phyloP scores from a whole-genome alignment of 495 filamentous ascomycete genomes.

The Podospora sp. region DNA sequence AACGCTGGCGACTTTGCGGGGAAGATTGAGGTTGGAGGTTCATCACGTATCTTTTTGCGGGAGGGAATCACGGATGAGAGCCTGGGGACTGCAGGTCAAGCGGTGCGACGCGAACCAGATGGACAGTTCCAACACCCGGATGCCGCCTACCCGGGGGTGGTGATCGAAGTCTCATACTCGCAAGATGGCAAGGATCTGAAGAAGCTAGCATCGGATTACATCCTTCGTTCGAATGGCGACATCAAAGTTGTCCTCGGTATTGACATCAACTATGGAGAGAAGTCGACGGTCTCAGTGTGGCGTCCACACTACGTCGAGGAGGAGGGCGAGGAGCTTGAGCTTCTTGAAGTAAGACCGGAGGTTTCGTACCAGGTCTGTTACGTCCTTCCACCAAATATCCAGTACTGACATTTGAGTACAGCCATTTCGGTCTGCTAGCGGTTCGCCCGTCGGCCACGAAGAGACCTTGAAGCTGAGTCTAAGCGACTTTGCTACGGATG shows the following conservation, averaged over 20 bases:
- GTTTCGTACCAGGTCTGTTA: slow-evolving; percentile 15
- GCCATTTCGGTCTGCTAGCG: slow-evolving; percentile 18
- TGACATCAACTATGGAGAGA: slow-evolving; percentile 14
- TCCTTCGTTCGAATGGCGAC: slow-evolving; percentile 13
- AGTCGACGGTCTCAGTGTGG: slow-evolving; percentile 19
- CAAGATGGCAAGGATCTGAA: slow-evolving; percentile 18
- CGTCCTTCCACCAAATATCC: background rate
- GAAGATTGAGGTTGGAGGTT: slow-evolving; percentile 6
- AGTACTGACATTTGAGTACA: slow-evolving; percentile 13
- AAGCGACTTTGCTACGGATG: slow-evolving; percentile 18
- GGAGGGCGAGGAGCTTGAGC: slow-evolving; percentile 14
- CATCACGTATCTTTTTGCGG: slow-evolving; percentile 17
- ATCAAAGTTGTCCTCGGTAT: slow-evolving; percentile 18
- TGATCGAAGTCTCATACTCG: slow-evolving; percentile 17
- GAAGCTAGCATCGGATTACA: slow-evolving; percentile 17
- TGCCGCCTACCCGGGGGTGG: slow-evolving; percentile 15
- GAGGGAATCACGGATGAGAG: slow-evolving; percentile 8
- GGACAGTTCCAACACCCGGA: slow-evolving; percentile 15
- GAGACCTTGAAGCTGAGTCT: slow-evolving; percentile 9
- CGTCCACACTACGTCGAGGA: slow-evolving; percentile 17
- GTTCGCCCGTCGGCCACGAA: slow-evolving; percentile 9
- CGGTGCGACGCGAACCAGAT: slow-evolving; percentile 20
- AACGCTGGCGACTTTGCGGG: slow-evolving; percentile 7
- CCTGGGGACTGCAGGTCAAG: background rate
- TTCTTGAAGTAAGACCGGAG: slow-evolving; percentile 10